Evolutionary conservation across 768 basidiomycete species (phyloP).

Genomic region (Cubamyces sp.): DNA sequence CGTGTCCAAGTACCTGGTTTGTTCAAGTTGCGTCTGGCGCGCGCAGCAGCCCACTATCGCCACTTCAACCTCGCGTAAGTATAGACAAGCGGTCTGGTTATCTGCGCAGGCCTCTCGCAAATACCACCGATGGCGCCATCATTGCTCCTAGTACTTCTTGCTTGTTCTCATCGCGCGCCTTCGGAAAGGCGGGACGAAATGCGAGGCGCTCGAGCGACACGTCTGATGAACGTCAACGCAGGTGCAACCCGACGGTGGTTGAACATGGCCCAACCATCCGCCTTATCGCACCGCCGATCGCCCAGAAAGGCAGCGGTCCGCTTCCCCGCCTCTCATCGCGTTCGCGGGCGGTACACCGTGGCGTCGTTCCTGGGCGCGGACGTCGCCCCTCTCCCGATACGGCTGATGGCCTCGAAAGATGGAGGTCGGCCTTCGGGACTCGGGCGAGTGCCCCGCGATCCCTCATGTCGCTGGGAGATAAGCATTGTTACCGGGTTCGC

Average conservation of each 20-base stretch:
- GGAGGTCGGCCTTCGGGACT: neutral
- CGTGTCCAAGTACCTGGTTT: neutral
- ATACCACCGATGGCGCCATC: neutral
- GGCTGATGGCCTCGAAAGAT: conserved; percentile 19
- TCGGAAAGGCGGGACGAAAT: conserved; percentile 21
- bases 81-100: neutral
- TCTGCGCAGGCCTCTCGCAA: neutral
- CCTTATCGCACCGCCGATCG: conserved; percentile 22
- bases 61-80: neutral
- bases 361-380: conserved; percentile 7
- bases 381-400: conserved; percentile 5
- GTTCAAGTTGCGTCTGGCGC: neutral
- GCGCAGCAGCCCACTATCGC: conserved; percentile 10
- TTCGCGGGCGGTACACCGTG: conserved; percentile 5
- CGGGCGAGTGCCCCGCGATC: conserved; percentile 11
- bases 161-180: neutral
- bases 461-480: conserved; percentile 7
- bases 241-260: conserved; percentile 1
- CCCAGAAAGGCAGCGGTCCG: conserved; percentile 21
- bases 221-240: neutral
- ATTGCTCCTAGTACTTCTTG: neutral
- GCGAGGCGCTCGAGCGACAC: neutral
- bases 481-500: conserved; percentile 3
- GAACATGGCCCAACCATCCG: conserved; percentile 8
- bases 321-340: conserved; percentile 6